Evolutionary conservation across 2,329 filamentous ascomycete species (phyloP), one percentile per base, ranked within the genome.

Genomic region (Chaetomiaceae sp.): DNA sequence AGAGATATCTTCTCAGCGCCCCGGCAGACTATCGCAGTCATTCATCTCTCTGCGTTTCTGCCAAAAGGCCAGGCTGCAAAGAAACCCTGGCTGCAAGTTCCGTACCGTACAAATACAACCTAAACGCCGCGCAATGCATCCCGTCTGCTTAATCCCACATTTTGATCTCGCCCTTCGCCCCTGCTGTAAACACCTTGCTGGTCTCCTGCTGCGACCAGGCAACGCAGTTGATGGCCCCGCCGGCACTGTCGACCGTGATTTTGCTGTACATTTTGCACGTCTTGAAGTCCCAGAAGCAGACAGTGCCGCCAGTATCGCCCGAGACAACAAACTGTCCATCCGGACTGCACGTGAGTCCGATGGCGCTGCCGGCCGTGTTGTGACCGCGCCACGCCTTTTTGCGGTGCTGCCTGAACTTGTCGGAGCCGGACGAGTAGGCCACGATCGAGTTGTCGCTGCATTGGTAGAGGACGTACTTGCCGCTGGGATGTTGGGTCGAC

Each of bases 261-360:
- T 97, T 97, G 73, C 96, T 90, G 72, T 90, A 96, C 90, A 99
- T 92, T 74, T 96, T 97, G 70, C 92, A 95, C 34, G 90, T 96
- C 81, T 99, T 99, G 89, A 91, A 99, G 71, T 97, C 94, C 90
- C 91, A 99, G 73, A 97, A 96, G 71, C 89, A 95, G 43, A 96
- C 84, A 65, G 82, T 96, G 32, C 95, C 94, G 14, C 82, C 90
- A 47, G 84, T 89, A 69, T 99, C 94, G 57, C 94, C 94, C 16
- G 82, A 88, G 18, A 84, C 86, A 50, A 99, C 76, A 68, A 96
- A 95, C 66, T 95, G 90, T 0, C 94, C 94, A 67, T 97, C 94
- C 1, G 91, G 89, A 64, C 85, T 90, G 66, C 95, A 87, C 48
- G 87, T 85, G 46, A 99, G 79, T 64, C 96, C 94, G 58, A 97